Evolutionary conservation across 768 basidiomycete genomes (phyloP), one percentile per base, ranked within the genome.

Genomic region (Pleurotus platypus): DNA sequence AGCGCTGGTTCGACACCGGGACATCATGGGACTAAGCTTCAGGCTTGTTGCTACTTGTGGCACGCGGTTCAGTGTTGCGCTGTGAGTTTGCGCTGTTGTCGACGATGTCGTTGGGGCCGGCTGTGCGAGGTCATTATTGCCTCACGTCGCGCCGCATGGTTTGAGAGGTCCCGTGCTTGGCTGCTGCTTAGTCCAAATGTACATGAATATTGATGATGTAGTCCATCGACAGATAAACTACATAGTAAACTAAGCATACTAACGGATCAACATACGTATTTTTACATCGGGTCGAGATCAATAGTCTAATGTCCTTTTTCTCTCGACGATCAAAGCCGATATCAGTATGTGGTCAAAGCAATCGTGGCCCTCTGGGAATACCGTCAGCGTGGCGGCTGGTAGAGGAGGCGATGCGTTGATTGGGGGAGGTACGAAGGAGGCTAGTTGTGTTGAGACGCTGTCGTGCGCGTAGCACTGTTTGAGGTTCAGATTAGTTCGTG

Each of bases 371-470:
- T 74, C 70, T 0, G 78, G 77, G 55, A 77, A 80, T 5, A 80
- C 67, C 1, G 78, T 78, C 18, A 81, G 68, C 0, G 70, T 72
- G 0, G 78, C 74, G 18, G 74, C 70, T 11, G 78, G 78, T n/a
- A 77, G 69, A 2, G 79, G 79, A 0, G 76, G 78, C 2, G 78
- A 74, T 1, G 75, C 73, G 37, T 78, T 75, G 4, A 75, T 63
- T 1, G 79, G 76, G 2, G 79, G 78, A 5, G 78, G 78, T 3
- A 79, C 72, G 61, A 81, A 78, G 1, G 75, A 68, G 0, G 79
- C 79, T 1, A 79, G 66, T 46, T 79, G 76, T 18, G 64, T 64
- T 45, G 62, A 46, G 46, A 65, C 58, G 15, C 57, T n/a, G 43
- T 62, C 61, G n/a, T 63, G 57, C 26, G 66, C 64, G 35, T 69